Evolutionary conservation across 140 eudicot genomes (phyloP).

Genomic region (Oenanthe javanica): DNA sequence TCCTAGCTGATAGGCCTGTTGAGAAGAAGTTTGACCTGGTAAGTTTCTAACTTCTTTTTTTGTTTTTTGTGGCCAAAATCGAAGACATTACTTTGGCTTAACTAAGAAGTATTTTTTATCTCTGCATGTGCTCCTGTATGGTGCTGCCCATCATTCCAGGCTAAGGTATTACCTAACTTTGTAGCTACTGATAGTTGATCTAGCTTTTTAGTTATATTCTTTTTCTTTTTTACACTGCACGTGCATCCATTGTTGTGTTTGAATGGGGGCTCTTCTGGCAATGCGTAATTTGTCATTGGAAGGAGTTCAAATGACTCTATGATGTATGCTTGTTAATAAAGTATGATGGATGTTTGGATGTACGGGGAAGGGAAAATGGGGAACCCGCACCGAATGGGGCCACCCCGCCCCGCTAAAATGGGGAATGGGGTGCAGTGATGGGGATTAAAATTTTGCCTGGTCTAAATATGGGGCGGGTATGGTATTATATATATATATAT

Average conservation of each 20-base stretch:
- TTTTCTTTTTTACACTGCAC: background rate
- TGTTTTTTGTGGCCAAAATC: background rate
- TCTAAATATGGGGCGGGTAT: no score
- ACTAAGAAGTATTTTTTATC: background rate
- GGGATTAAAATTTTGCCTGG: no score
- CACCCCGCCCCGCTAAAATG: no score
- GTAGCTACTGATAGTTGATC: background rate
- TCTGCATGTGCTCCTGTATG: conserved; percentile 6
- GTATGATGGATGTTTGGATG: no score
- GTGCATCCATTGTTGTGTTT: background rate
- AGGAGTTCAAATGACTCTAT: no score
- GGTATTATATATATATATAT: no score
- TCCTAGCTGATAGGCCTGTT: conserved; percentile 28
- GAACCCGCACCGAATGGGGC: no score
- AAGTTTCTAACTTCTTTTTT: background rate
- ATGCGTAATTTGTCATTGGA: no score
- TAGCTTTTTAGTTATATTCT: background rate
- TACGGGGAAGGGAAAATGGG: no score
- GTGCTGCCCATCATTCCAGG: conserved; percentile 22
- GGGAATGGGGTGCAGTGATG: no score
- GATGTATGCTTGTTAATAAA: no score
- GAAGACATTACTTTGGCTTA: background rate
- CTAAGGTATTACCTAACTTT: conserved; percentile 24
- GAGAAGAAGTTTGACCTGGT: conserved; percentile 29
- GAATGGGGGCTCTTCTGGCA: background rate